Evolutionary conservation across 768 basidiomycete genomes (phyloP).

Genomic region (Tubosaeta brunneosetosa): DNA sequence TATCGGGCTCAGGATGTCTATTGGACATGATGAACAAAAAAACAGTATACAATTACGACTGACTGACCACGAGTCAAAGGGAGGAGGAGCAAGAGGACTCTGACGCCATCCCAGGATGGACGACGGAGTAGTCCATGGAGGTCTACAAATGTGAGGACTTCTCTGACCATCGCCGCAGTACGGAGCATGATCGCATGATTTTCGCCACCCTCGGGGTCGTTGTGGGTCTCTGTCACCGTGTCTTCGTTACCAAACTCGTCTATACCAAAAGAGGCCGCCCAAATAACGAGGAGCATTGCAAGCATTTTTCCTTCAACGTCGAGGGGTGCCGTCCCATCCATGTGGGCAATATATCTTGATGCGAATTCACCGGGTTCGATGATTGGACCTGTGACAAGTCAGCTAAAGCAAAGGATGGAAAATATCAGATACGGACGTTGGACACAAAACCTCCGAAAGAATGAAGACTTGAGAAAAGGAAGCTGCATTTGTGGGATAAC

Average conservation of each 20-base stretch:
- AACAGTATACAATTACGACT: neutral
- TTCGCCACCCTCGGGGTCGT: conserved; percentile 16
- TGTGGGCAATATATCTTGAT: conserved; percentile 63
- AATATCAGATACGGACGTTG: conserved; percentile 56
- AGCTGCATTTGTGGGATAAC: conserved; percentile 68
- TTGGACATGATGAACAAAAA: conserved; percentile 6
- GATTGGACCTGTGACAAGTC: conserved; percentile 61
- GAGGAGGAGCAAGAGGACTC: conserved; percentile 70
- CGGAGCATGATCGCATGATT: conserved; percentile 47
- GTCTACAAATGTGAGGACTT: conserved; percentile 79
- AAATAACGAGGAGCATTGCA: conserved; percentile 75
- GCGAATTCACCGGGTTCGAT: conserved; percentile 78
- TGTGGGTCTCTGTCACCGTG: conserved; percentile 1
- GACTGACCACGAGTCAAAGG: conserved; percentile 79
- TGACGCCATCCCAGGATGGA: conserved; percentile 84
- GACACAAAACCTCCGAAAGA: conserved; percentile 79
- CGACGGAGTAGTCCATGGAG: conserved; percentile 70
- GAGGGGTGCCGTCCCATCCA: conserved; percentile 56
- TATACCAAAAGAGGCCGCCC: conserved; percentile 87
- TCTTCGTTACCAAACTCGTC: conserved; percentile 63
- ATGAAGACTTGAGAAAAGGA: conserved; percentile 80
- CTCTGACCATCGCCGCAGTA: conserved; percentile 66
- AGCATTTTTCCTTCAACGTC: conserved; percentile 73
- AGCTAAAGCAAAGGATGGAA: conserved; percentile 2
- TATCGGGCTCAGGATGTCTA: conserved; percentile 26